These are phyloP conservation scores for Passalora sequoiae DNA, from an alignment of 2,329 filamentous ascomycete genomes.

Conservation along the genomic window DNA sequence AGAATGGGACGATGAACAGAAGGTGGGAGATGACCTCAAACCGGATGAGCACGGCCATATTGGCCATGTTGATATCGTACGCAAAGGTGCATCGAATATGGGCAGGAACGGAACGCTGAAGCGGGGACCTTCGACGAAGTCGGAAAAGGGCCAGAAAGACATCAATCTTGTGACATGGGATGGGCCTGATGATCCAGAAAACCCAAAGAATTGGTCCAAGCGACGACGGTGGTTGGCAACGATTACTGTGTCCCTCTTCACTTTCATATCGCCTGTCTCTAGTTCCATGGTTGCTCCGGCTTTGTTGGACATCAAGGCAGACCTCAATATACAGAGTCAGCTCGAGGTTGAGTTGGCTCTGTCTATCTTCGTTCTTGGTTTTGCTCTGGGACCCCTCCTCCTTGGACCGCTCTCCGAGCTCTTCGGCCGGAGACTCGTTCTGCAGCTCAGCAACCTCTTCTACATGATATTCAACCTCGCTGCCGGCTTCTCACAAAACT, in stretches of 20 bases:
- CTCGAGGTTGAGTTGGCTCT: constrained; percentile 29
- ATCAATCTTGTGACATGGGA: constrained; percentile 43
- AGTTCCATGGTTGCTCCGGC: constrained; percentile 39
- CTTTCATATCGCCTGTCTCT: constrained; percentile 38
- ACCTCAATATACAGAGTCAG: constrained; percentile 23
- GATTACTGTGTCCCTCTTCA: constrained; percentile 39
- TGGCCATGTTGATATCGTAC: constrained; percentile 31
- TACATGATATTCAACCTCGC: constrained; percentile 37
- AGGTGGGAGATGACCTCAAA: constrained; percentile 21
- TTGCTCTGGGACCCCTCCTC: constrained; percentile 35
- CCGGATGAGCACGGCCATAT: constrained; percentile 26
- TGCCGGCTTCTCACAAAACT: constrained; percentile 34
- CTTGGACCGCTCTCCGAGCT: constrained; percentile 36
- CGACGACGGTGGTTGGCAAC: constrained; percentile 43
- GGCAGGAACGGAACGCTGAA: constrained; percentile 26
- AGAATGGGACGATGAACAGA: constrained; percentile 27
- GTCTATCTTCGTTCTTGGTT: constrained; percentile 37
- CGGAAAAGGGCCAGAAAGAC: constrained; percentile 31
- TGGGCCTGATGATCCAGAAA: constrained; percentile 41
- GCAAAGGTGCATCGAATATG: constrained; percentile 24
- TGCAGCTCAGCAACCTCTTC: constrained; percentile 35
- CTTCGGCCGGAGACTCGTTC: constrained; percentile 34
- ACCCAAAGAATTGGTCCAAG: constrained; percentile 45
- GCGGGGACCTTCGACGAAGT: constrained; percentile 26
- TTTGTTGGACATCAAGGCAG: constrained; percentile 25